Evolutionary conservation across 306 rosid genomes (phyloP).

Genomic region (Mucuna pruriens): DNA sequence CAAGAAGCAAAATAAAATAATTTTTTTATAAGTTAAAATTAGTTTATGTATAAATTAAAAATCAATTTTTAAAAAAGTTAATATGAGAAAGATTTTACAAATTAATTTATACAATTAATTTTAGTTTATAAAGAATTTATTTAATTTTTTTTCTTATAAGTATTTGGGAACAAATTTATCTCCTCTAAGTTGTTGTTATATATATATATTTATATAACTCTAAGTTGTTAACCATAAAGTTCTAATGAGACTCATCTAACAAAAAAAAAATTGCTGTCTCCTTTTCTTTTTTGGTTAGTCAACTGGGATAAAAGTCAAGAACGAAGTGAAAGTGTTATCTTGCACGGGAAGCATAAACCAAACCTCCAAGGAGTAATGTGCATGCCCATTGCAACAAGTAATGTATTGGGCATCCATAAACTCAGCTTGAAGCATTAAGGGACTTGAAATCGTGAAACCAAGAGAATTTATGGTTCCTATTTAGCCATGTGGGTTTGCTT

Average conservation of each 20-base stretch:
- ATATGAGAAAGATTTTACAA: no score
- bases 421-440: conserved; percentile 10
- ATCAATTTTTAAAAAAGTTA: no score
- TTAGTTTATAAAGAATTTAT: no score
- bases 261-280: background rate
- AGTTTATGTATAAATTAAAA: no score
- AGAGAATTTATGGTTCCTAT: conserved; percentile 27
- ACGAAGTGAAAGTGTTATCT: background rate
- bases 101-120: no score
- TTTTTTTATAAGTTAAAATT: no score
- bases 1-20: no score
- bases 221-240: background rate
- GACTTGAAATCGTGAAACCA: conserved; percentile 2
- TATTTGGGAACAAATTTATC: no score
- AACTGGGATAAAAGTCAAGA: conserved; percentile 29
- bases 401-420: conserved; percentile 5
- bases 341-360: conserved; percentile 35
- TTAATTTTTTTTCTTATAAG: no score
- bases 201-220: no score
- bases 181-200: no score
- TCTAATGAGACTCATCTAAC: background rate
- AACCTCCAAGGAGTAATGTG: conserved; percentile 7
- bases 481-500: conserved; percentile 26
- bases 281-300: background rate
- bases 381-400: conserved; percentile 26